Evolutionary conservation across 495 filamentous ascomycete genomes (phyloP), one percentile per base, ranked within the genome.

Genomic region (Penicillium cinerascens): DNA sequence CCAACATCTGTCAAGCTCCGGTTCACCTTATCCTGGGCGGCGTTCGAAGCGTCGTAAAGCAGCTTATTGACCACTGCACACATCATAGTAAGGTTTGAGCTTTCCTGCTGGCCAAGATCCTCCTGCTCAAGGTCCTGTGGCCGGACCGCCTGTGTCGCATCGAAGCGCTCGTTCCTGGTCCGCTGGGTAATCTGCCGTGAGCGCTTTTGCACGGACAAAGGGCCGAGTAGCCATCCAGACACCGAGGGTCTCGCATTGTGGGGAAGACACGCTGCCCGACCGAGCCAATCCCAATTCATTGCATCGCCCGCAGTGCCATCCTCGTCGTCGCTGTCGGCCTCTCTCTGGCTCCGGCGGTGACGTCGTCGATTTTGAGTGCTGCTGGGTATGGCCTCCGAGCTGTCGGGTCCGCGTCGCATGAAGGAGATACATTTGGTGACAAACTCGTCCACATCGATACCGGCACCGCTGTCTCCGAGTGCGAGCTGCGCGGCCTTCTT

Each of bases 391-490:
- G 49, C 44, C 17, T 64, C 54, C 20, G 62, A 55, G 29, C 61
- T 59, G 40, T 49, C 63, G 2, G 62, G 71, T 27, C 83, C 85
- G 10, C 77, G 70, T 13, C 82, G 80, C 95, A 98, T 98, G 64
- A 86, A 97, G 1, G 78, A 80, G 42, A 95, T 88, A 64, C 87
- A 92, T 66, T 95, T 96, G 0, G 88, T 88, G 8, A 97, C 86
- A 61, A 97, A 97, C 54, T 96, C 89, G 56, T 97, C 92, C 0
- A 95, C 79, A 59, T 98, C 95, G 21, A 98, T 73, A 3, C 91
- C 88, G 29, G 83, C 81, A 6, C 78, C 77, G 4, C 76, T 61
- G 49, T 85, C 84, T 7, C 91, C 92, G 2, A 87, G 71, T 3
- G 85, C 84, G 9, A 91, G 73, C 27, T 87, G 82, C 23, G 83